Evolutionary conservation across 768 basidiomycete species (phyloP).

Genomic region (Boletus bicolor): DNA sequence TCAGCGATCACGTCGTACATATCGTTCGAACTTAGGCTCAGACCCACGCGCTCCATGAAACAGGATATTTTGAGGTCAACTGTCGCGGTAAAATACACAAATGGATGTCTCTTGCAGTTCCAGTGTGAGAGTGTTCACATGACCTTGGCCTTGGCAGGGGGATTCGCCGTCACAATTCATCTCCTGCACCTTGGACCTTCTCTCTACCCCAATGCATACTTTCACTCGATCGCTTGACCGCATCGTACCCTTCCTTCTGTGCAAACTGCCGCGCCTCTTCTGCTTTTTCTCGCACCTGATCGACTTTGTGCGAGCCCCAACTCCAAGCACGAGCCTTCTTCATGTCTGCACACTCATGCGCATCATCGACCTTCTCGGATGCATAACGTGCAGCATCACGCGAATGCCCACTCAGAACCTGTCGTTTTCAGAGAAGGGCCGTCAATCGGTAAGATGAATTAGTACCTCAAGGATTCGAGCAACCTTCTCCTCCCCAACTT

Average conservation of each 20-base stretch:
- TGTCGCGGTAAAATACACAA: neutral
- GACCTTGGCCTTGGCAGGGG: no score
- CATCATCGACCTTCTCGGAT: conserved; percentile 32
- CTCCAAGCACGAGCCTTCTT: conserved; percentile 13
- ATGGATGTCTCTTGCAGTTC: neutral
- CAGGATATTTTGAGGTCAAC: neutral
- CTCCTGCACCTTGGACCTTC: conserved; percentile 27
- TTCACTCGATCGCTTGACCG: conserved; percentile 22
- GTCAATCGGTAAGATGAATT: neutral
- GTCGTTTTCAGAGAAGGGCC: neutral
- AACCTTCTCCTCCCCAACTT: conserved; percentile 77
- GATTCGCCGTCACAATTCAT: conserved; percentile 19
- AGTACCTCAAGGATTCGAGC: conserved; percentile 39
- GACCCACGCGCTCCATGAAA: neutral
- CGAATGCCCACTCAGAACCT: conserved; percentile 41
- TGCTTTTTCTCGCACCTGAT: conserved; percentile 24
- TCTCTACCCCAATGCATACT: neutral
- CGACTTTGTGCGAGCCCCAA: conserved; percentile 26
- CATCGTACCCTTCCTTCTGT: conserved; percentile 7
- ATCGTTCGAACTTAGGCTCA: neutral
- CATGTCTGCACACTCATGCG: conserved; percentile 17
- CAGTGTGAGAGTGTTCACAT: neutral
- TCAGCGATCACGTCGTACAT: neutral
- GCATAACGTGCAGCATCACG: conserved; percentile 22
- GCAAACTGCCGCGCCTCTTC: conserved; percentile 23